Conservation (phyloP, 2,329 filamentous ascomycete genomes). For the Botrytis fabae region DNA sequence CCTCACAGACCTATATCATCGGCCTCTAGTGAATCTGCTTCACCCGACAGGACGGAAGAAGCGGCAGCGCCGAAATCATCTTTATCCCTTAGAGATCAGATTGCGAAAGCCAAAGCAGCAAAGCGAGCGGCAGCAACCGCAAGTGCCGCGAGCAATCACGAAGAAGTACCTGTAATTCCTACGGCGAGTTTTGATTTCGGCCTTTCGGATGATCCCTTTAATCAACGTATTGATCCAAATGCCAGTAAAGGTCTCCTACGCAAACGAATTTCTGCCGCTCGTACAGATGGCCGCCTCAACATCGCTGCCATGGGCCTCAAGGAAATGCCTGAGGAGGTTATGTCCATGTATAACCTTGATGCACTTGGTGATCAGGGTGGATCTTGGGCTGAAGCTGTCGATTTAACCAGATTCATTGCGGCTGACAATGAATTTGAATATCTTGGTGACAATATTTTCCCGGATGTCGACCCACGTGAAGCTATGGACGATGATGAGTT, state of each 20-base stretch:
- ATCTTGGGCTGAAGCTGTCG: constrained; percentile 89
- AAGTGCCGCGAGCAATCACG: constrained; percentile 28
- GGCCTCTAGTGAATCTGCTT: constrained; percentile 27
- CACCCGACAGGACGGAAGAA: constrained; percentile 40
- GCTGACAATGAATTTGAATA: constrained; percentile 85
- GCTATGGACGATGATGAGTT: constrained; percentile 63
- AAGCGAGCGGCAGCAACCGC: constrained; percentile 54
- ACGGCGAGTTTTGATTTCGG: constrained; percentile 60
- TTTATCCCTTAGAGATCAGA: constrained; percentile 79
- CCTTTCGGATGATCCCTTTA: constrained; percentile 67
- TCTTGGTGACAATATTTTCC: constrained; percentile 74
- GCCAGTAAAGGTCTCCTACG: constrained; percentile 65
- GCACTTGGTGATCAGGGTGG: constrained; percentile 61
- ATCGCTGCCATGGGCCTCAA: constrained; percentile 82
- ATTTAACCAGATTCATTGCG: constrained; percentile 78
- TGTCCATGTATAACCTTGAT: constrained; percentile 87
- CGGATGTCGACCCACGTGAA: constrained; percentile 62
- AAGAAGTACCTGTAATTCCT: constrained; percentile 47
- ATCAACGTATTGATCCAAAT: constrained; percentile 59
- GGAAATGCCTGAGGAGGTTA: constrained; percentile 76
- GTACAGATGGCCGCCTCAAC: constrained; percentile 79
- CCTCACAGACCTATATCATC: constrained; percentile 29
- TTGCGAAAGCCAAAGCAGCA: constrained; percentile 87
- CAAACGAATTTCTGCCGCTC: constrained; percentile 70
- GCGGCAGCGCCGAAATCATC: constrained; percentile 67